Base-by-base conservation (phyloP, 1,139 yeast genomes). In the Sugiyamaella castrensis region DNA sequence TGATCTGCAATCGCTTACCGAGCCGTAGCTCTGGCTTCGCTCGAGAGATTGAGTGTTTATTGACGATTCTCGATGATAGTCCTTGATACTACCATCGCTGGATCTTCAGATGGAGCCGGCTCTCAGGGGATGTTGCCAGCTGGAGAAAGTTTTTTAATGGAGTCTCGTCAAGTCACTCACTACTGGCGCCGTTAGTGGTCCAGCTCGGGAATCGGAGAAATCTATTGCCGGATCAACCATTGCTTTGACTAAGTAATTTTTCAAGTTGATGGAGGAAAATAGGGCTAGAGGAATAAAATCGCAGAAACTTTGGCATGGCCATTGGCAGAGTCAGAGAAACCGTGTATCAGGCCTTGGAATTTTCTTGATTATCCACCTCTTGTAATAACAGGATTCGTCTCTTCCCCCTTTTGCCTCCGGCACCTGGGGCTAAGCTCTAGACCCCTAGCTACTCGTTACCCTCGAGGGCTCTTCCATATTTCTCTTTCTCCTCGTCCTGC, bases 101-200 rank as follows among this genome's bases (percentile, higher is more conserved):
- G 86, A 1, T 75, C 81, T 3, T 74, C 81, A 8, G 84, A 84
- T 8, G 87, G 87, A 40, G 86, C 79, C 59, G 84, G 79, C 10
- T 75, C 84, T 0, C 60, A 36, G 34, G 27, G 49, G 49, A 5
- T 36, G 40, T n/a, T n/a, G 40, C 41, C 40, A n/a, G 45, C 49
- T 11, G 41, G 43, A 15, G 46, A 40, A 36, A 37, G 28, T 11
- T 34, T 11, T 34, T 30, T 28, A 46, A 36, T 39, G 49, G 41
- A 3, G n/a, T n/a, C n/a, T n/a, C n/a, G n/a, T n/a, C n/a, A 13
- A 34, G 2, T 33, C 40, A 8, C 19, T 42, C 8, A 34, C 58
- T 8, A 57, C 68, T 43, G 72, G 72, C 3, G 50, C 69, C 8
- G 56, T 67, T 53, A 57, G 54, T 35, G 59, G 57, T 32, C 65